These are phyloP conservation scores for Heliamphora exappendiculata DNA, from an alignment of 148 eudicot species.

Conservation along the genomic window DNA sequence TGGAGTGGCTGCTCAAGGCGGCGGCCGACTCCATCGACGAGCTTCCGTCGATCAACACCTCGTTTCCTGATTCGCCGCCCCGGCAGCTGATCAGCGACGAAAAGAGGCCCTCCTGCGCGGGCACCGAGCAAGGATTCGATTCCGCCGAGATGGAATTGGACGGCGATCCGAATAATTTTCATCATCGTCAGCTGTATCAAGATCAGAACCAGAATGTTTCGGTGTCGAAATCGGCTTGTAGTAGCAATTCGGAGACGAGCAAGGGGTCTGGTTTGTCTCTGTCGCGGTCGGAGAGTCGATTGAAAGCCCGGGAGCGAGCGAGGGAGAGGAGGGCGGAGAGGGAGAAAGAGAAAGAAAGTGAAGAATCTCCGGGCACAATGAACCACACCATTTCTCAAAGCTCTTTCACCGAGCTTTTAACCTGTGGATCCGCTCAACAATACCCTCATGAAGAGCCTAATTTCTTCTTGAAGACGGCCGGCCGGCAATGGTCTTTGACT, in stretches of 20 bases:
- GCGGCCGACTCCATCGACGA: conserved; percentile 66
- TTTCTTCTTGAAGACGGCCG: conserved; percentile 27
- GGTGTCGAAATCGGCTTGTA: conserved; percentile 47
- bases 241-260: conserved; percentile 78
- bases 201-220: conserved; percentile 29
- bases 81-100: conserved; percentile 46
- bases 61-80: conserved; percentile 53
- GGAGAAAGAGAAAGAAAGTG: conserved; percentile 54
- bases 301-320: conserved; percentile 72
- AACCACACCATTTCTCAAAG: conserved; percentile 43
- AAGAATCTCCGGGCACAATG: conserved; percentile 13
- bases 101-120: conserved; percentile 20
- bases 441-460: conserved; percentile 11
- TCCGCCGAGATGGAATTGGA: conserved; percentile 31
- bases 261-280: conserved; percentile 74
- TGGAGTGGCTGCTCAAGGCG: conserved; percentile 81
- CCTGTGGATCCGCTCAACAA: conserved; percentile 44
- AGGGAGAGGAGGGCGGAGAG: conserved; percentile 59
- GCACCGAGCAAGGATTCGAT: conserved; percentile 17
- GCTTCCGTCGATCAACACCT: conserved; percentile 52
- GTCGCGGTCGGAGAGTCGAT: conserved; percentile 55
- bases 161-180: conserved; percentile 11
- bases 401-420: conserved; percentile 75
- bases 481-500: conserved; percentile 34
- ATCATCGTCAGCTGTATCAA: conserved; percentile 16